Conservation (phyloP, 768 basidiomycete genomes). For the Boletus reticulatus region DNA sequence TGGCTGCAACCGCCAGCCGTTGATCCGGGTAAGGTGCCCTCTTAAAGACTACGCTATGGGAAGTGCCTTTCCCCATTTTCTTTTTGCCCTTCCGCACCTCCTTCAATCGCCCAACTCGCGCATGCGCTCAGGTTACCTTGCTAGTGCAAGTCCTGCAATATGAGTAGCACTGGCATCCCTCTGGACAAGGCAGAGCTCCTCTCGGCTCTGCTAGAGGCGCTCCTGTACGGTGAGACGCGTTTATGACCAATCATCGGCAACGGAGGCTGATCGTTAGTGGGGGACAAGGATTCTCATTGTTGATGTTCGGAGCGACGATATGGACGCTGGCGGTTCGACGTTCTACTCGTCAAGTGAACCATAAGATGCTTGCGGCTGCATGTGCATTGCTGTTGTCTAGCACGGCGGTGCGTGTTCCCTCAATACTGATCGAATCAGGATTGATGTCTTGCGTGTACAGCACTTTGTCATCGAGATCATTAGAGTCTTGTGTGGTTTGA, state of each 20-base stretch:
- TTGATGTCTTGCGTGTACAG: background rate
- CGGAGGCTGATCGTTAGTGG: background rate
- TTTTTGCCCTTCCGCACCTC: too few relatives aligned
- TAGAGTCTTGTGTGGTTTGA: background rate
- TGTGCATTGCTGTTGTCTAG: background rate
- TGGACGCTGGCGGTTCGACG: background rate
- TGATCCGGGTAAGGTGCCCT: too few relatives aligned
- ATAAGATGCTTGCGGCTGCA: background rate
- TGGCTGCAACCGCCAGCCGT: too few relatives aligned
- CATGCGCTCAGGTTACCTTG: too few relatives aligned
- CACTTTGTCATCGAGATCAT: background rate
- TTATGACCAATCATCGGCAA: background rate
- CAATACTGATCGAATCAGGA: background rate
- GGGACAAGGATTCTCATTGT: background rate
- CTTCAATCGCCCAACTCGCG: background rate
- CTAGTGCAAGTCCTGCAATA: background rate
- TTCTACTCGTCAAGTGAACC: background rate
- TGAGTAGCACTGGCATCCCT: background rate
- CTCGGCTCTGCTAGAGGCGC: background rate
- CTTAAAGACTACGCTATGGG: too few relatives aligned
- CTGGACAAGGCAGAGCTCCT: conserved; percentile 1
- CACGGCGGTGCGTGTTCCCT: background rate
- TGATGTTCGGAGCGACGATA: background rate
- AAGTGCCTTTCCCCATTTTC: too few relatives aligned
- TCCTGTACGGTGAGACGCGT: background rate